Evolutionary conservation across 2,329 filamentous ascomycete genomes (phyloP).

Genomic region (Fusarium transvaalense): DNA sequence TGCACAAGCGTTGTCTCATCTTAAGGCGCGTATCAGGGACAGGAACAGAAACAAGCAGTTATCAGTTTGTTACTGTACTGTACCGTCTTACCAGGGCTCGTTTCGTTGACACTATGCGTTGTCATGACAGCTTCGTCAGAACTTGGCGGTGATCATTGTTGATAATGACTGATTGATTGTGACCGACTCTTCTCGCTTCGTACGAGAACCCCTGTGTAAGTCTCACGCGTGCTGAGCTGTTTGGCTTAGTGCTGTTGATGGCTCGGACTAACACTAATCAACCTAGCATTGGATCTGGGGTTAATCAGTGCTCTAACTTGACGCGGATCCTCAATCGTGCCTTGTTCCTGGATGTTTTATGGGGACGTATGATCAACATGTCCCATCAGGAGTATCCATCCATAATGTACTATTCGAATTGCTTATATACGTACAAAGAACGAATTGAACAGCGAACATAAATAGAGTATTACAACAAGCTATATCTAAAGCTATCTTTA

Average conservation of each 20-base stretch:
- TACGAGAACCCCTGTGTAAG: conserved; percentile 18
- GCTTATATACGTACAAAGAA: not conserved
- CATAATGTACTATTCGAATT: not conserved
- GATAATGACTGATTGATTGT: conserved; percentile 5
- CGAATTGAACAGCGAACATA: not conserved
- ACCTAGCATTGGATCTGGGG: conserved; percentile 10
- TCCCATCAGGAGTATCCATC: not conserved
- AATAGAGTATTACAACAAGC: conserved; percentile 9
- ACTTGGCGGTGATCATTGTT: conserved; percentile 7
- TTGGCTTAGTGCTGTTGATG: conserved; percentile 14
- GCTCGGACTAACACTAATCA: conserved; percentile 6
- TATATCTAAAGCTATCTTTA: not conserved
- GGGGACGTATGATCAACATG: not conserved
- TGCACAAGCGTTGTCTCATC: conserved; percentile 34
- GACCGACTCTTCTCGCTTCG: conserved; percentile 8
- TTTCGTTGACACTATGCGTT: conserved; percentile 20
- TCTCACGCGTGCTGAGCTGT: conserved; percentile 23
- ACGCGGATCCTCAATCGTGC: conserved; percentile 18
- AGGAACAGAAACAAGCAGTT: conserved; percentile 34
- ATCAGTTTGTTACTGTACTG: conserved; percentile 8
- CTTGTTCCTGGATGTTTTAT: conserved; percentile 20
- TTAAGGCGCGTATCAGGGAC: conserved; percentile 30
- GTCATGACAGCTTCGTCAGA: conserved; percentile 26
- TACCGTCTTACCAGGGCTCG: conserved; percentile 5
- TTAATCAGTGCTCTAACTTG: conserved; percentile 18